These are phyloP conservation scores for Cercospora sojina DNA, from an alignment of 2,329 filamentous ascomycete genomes.

Conservation along the genomic window DNA sequence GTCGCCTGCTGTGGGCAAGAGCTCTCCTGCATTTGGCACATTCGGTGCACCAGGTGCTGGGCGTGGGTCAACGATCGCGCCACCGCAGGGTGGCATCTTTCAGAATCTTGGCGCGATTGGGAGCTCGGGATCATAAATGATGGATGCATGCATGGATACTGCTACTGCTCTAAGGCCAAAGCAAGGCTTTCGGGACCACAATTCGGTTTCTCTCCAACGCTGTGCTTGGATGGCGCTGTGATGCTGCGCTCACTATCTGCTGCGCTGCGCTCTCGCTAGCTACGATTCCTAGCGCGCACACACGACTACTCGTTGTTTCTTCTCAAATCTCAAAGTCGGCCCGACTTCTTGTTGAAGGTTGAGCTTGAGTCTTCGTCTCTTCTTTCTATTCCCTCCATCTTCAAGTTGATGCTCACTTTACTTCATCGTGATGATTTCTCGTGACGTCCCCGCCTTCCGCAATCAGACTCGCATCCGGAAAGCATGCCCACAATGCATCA, in stretches of 20 bases:
- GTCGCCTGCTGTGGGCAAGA: conserved; percentile 47
- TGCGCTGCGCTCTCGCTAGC: not conserved
- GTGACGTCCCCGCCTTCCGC: not conserved
- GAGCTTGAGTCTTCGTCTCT: conserved; percentile 1
- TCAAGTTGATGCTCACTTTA: not conserved
- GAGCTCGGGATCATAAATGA: conserved; percentile 8
- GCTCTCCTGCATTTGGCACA: conserved; percentile 36
- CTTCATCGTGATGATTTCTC: not conserved
- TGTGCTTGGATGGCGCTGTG: not conserved
- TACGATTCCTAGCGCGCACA: not conserved
- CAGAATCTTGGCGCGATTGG: conserved; percentile 31
- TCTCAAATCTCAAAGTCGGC: conserved; percentile 1
- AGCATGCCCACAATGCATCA: not conserved
- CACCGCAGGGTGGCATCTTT: conserved; percentile 21
- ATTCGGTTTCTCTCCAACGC: not conserved
- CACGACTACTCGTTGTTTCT: conserved; percentile 3
- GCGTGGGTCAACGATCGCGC: not conserved
- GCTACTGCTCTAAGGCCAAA: not conserved
- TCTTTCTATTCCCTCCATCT: not conserved
- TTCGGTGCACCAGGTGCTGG: conserved; percentile 35
- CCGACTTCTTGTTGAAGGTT: conserved; percentile 5
- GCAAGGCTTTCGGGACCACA: not conserved
- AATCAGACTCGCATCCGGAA: not conserved
- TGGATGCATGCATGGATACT: not conserved
- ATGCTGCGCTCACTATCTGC: not conserved